Evolutionary conservation across 345 rosid species (phyloP), one percentile per base, ranked within the genome.

Genomic region (Hypericum perforatum): DNA sequence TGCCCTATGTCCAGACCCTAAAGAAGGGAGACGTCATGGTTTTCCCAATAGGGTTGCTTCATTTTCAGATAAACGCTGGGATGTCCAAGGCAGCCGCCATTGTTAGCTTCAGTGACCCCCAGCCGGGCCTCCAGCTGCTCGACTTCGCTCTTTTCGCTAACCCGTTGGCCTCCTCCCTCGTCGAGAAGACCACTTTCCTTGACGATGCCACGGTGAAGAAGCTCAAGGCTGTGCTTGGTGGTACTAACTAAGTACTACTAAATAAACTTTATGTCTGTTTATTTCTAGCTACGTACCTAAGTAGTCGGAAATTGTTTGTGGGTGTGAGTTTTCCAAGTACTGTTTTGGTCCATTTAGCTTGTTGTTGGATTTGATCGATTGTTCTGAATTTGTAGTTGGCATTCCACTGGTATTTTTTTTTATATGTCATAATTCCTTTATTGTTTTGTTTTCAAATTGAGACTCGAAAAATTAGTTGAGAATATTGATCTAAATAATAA

Each of bases 181-280:
- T 49, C 5, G 5, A 8, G 39, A 29, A 29, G 39, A 16, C 53
- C 6, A 49, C 53, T 9, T 8, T 8, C 7, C 36, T 49, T 8
- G 40, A 22, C 11, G 13, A 22, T 22, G 13, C 53, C 0, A n/a
- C 7, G n/a, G 53, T 29, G 39, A 49, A 36, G 39, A 49, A 12
- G 13, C 39, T 49, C 7, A 49, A 49, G 39, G 53, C 10, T 29
- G n/a, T 49, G 9, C n/a, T 49, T 29, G 53, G 53, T 49, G 53
- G 53, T 36, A 15, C 53, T 10, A 12, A 12, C 32, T 49, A 7
- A 32, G 1, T 22, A 22, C n/a, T n/a, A n/a, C n/a, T n/a, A n/a
- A n/a, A n/a, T n/a, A n/a, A n/a, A n/a, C n/a, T n/a, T n/a, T n/a
- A n/a, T n/a, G n/a, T n/a, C n/a, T n/a, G n/a, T n/a, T n/a, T n/a